Evolutionary conservation across 768 basidiomycete species (phyloP), one percentile per base, ranked within the genome.

Genomic region (Tylopilus felleus): DNA sequence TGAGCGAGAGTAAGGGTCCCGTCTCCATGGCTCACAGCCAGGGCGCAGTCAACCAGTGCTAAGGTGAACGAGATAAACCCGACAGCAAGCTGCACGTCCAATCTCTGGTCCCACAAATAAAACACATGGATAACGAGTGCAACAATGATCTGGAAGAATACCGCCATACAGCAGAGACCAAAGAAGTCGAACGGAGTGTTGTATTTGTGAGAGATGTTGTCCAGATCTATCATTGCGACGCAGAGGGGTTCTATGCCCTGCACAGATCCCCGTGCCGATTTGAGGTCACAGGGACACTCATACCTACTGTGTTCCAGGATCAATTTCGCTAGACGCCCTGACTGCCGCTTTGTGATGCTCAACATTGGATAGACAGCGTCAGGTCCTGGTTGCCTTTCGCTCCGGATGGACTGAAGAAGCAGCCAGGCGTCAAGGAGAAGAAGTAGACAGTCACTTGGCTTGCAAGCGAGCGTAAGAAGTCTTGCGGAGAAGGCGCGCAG

Each of bases 1-100:
- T 6, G 58, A n/a, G 49, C 33, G 21, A 59, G 58, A 1, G 31
- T 35, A 8, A 59, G 48, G 13, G 23, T 36, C 14, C 48, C 39
- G 2, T 55, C 49, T 27, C 53, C 53, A n/a, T 16, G n/a, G n/a
- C 28, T 3, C n/a, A 9, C 28, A 28, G 28, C 28, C 28, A 9
- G 5, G 28, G 9, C 28, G 28, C 28, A 28, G 28, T 9, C 5
- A 28, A 9, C 28, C 9, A 28, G 31, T 1, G 33, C 7, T 10
- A 39, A n/a, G n/a, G n/a, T n/a, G n/a, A n/a, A n/a, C n/a, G 6
- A n/a, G 25, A 4, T 4, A n/a, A 3, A 2, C 42, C 43, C 28
- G 14, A 16, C 1, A 35, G 2, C 2, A 14, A 35, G 4, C 6
- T 16, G 10, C 14, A 13, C 5, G 6, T 10, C 1, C 19, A 3